phyloP scores from a whole-genome alignment of 768 basidiomycete genomes.

The Tephrocybe rancida region DNA sequence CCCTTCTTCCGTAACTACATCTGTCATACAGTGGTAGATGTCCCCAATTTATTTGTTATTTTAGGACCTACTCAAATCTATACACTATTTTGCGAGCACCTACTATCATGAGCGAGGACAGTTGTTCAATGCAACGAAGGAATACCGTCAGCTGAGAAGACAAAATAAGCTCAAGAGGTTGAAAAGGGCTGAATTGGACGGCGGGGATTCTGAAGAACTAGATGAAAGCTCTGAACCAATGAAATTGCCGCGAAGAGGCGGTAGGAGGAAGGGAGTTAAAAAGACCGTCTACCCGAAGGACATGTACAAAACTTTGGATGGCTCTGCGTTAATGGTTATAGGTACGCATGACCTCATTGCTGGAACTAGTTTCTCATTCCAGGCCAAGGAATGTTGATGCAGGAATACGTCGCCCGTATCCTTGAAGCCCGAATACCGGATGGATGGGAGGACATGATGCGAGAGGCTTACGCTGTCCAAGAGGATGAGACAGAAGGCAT shows the following conservation, averaged over 20 bases:
- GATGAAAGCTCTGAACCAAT: conserved; percentile 9
- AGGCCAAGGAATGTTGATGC: conserved; percentile 58
- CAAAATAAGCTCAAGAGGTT: conserved; percentile 21
- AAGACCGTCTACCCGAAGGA: conserved; percentile 40
- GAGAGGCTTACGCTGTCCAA: conserved; percentile 14
- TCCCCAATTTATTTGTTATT: conserved; percentile 6
- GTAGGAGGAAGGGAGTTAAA: conserved; percentile 20
- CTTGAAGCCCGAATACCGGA: conserved; percentile 43
- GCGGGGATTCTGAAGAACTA: conserved; percentile 12
- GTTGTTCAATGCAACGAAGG: conserved; percentile 49
- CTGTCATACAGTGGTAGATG: conserved; percentile 10
- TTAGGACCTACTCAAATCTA: conserved; percentile 52
- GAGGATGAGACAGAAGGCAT: neutral
- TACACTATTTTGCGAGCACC: conserved; percentile 46
- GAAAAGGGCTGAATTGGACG: conserved; percentile 14
- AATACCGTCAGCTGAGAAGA: conserved; percentile 47
- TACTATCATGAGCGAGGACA: conserved; percentile 69
- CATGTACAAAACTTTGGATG: conserved; percentile 78
- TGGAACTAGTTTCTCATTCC: neutral
- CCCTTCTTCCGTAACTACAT: conserved; percentile 54
- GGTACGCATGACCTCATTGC: conserved; percentile 40
- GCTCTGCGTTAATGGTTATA: conserved; percentile 70
- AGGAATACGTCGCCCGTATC: conserved; percentile 58
- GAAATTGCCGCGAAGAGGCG: conserved; percentile 12
- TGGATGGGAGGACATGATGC: conserved; percentile 46